Evolutionary conservation across 805 yeast species (phyloP).

Genomic region (Starmerella roubikii): DNA sequence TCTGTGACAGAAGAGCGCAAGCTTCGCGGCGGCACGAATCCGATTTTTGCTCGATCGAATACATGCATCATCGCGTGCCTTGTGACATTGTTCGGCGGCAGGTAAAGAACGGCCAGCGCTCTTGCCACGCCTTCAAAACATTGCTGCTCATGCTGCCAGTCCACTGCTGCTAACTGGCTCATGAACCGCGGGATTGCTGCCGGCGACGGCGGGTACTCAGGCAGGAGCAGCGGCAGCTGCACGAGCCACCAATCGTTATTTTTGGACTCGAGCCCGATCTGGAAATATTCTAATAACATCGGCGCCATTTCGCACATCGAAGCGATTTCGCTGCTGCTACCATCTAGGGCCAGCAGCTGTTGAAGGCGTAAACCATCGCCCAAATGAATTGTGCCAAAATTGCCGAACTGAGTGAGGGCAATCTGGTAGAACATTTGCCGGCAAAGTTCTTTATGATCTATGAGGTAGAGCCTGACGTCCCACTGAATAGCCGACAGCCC

Average conservation of each 20-base stretch:
- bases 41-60: slow-evolving; percentile 50
- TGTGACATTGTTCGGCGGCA: slow-evolving; percentile 43
- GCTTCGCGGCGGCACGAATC: slow-evolving; percentile 49
- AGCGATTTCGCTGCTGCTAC: slow-evolving; percentile 19
- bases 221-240: slow-evolving; percentile 55
- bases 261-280: slow-evolving; percentile 31
- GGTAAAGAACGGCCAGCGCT: slow-evolving; percentile 59
- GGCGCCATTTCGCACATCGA: slow-evolving; percentile 38
- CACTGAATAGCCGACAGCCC: slow-evolving; percentile 74
- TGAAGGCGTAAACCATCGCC: slow-evolving; percentile 27
- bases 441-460: slow-evolving; percentile 65
- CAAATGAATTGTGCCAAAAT: slow-evolving; percentile 52
- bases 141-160: slow-evolving; percentile 52
- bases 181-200: slow-evolving; percentile 55
- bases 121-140: slow-evolving; percentile 54
- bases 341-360: slow-evolving; percentile 27
- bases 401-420: slow-evolving; percentile 62
- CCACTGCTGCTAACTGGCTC: slow-evolving; percentile 45
- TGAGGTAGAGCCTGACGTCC: slow-evolving; percentile 60
- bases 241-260: slow-evolving; percentile 28
- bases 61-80: slow-evolving; percentile 27
- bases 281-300: slow-evolving; percentile 75
- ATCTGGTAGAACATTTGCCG: slow-evolving; percentile 68
- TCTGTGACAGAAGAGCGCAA: slow-evolving; percentile 51
- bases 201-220: slow-evolving; percentile 48